phyloP scores from a whole-genome alignment of 164 flowering plant genomes.

The Annona squamosa region DNA sequence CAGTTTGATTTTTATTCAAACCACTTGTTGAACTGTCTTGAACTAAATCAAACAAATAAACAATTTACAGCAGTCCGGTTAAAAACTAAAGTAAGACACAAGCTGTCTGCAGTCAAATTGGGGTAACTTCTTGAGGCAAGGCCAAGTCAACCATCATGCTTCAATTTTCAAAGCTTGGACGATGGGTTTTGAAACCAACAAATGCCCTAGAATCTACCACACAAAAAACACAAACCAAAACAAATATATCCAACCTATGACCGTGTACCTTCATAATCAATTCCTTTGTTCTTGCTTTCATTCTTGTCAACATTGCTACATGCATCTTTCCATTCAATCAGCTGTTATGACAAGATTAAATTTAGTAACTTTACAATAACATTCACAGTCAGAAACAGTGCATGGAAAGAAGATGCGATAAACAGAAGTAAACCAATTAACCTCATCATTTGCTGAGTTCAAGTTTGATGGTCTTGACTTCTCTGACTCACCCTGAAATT shows the following conservation, averaged over 20 bases:
- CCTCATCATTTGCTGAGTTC: constrained; percentile 17
- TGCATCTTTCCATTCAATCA: constrained; percentile 41
- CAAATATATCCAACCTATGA: neutral
- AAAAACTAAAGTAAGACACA: neutral
- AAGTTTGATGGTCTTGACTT: constrained; percentile 27
- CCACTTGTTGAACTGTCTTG: too few species aligned
- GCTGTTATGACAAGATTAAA: constrained; percentile 17
- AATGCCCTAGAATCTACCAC: neutral
- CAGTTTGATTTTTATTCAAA: too few species aligned
- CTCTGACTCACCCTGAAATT: constrained; percentile 26
- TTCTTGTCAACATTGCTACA: constrained; percentile 26
- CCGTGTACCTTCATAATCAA: constrained; percentile 24
- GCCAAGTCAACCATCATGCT: neutral
- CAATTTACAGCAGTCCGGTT: too few species aligned
- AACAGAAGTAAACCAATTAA: constrained; percentile 1
- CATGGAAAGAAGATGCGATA: neutral
- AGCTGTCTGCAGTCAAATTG: neutral
- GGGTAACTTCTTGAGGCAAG: neutral
- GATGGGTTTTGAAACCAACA: neutral
- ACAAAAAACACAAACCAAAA: neutral
- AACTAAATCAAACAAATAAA: too few species aligned
- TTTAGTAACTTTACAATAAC: constrained; percentile 3
- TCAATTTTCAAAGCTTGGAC: neutral
- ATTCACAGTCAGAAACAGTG: neutral
- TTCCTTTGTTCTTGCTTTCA: constrained; percentile 19